These are phyloP conservation scores for Penicillium nucicola DNA, from an alignment of 495 filamentous ascomycete species.

Conservation along the genomic window DNA sequence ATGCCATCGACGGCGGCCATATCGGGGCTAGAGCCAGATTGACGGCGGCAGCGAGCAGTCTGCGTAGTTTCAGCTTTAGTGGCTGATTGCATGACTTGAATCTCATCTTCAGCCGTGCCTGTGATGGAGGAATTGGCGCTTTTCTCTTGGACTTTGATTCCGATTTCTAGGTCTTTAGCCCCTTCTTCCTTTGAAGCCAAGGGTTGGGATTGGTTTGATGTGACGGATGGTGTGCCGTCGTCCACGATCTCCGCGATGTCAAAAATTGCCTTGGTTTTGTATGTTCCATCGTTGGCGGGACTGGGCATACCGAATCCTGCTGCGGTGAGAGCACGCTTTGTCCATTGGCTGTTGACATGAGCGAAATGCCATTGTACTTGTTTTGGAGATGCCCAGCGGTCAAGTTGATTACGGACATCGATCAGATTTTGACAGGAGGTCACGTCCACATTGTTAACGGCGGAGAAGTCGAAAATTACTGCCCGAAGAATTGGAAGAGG, in stretches of 20 bases:
- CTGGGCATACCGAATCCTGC: constrained; percentile 89
- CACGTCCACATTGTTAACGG: constrained; percentile 91
- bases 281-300: constrained; percentile 47
- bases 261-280: constrained; percentile 71
- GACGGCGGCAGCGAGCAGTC: constrained; percentile 22
- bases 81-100: background rate
- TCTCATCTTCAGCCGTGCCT: constrained; percentile 19
- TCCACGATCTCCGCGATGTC: constrained; percentile 83
- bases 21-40: constrained; percentile 53
- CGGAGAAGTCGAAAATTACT: constrained; percentile 87
- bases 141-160: constrained; percentile 17
- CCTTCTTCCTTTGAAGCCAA: background rate
- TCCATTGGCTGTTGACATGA: constrained; percentile 89
- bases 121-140: background rate
- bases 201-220: background rate
- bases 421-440: constrained; percentile 90
- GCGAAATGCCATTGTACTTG: constrained; percentile 92
- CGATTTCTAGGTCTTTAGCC: constrained; percentile 44
- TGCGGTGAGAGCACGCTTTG: constrained; percentile 81
- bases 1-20: constrained; percentile 49
- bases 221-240: background rate
- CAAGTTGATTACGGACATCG: constrained; percentile 93
- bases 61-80: background rate
- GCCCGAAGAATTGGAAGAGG: constrained; percentile 66
- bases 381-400: constrained; percentile 75